Evolutionary conservation across 2,329 filamentous ascomycete species (phyloP).

Genomic region (Immersiporthe knoxdaviesiana): DNA sequence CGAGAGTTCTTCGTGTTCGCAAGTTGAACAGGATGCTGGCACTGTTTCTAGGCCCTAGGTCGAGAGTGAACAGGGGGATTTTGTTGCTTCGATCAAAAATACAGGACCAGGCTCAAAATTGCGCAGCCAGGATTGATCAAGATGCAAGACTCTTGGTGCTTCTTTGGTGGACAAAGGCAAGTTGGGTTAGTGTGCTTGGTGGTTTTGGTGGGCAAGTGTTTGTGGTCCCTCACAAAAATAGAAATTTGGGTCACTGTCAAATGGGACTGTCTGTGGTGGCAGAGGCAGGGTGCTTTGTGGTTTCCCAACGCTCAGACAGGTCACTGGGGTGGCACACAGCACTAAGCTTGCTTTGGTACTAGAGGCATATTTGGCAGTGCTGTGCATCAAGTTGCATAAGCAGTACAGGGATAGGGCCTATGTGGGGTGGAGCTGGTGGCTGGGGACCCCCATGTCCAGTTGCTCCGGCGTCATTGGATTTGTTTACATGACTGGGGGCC

Average conservation of each 20-base stretch:
- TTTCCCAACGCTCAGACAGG: constrained; percentile 18
- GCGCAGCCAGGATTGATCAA: neutral
- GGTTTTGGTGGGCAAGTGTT: neutral
- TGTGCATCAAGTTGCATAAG: neutral
- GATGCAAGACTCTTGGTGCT: neutral
- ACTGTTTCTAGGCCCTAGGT: neutral
- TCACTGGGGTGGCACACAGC: neutral
- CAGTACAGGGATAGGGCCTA: constrained; percentile 2
- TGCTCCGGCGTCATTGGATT: constrained; percentile 30
- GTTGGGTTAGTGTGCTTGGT: neutral
- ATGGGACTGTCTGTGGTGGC: neutral
- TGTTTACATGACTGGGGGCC: constrained; percentile 28
- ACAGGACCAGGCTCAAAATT: neutral
- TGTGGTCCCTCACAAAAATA: constrained; percentile 1
- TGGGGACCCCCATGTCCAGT: constrained; percentile 26
- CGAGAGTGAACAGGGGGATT: neutral
- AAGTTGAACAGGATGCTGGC: neutral
- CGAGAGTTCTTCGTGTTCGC: neutral
- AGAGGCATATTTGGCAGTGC: neutral
- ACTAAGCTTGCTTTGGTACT: neutral
- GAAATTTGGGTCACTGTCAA: constrained; percentile 15
- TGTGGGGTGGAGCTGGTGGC: constrained; percentile 16
- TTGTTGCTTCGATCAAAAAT: neutral
- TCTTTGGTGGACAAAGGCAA: neutral
- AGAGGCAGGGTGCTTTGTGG: constrained; percentile 12